A percentile compares a stretch with the other conserved stretches of the same genome.
Conservation (phyloP, 306 rosid species). For the Abrus precatorius region DNA sequence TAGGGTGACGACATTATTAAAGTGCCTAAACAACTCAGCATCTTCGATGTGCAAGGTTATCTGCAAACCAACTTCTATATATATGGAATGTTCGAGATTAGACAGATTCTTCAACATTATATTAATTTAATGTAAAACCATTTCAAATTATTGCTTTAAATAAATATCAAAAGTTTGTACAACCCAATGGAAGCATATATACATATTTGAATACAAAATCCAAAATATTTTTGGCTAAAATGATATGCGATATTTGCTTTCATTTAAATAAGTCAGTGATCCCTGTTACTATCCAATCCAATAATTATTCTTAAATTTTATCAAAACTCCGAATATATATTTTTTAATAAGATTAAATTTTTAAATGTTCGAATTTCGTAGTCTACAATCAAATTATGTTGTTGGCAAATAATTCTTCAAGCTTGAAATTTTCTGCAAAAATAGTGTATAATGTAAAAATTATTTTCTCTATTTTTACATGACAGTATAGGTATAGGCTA, state of each 20-base stretch:
- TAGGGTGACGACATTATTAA: conserved; percentile 33
- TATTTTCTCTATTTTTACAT: too few species aligned
- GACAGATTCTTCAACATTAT: background rate
- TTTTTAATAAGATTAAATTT: too few species aligned
- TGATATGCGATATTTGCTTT: background rate
- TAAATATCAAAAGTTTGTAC: too few species aligned
- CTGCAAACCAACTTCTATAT: background rate
- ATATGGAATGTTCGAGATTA: conserved; percentile 26
- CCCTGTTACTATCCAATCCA: background rate
- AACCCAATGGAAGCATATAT: too few species aligned
- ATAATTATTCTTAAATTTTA: background rate
- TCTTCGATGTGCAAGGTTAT: conserved; percentile 13
- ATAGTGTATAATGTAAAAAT: too few species aligned
- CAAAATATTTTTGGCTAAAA: background rate
- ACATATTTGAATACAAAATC: background rate
- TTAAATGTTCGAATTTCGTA: too few species aligned
- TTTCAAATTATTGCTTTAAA: background rate
- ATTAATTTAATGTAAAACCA: background rate
- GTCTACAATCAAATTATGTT: too few species aligned
- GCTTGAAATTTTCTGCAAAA: too few species aligned
- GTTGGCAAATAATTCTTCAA: too few species aligned
- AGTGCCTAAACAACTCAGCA: conserved; percentile 38
- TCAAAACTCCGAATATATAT: background rate
- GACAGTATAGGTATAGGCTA: too few species aligned
- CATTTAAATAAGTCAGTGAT: background rate